Evolutionary conservation across 495 filamentous ascomycete genomes (phyloP).

Genomic region (Aspergillus sclerotioniger): DNA sequence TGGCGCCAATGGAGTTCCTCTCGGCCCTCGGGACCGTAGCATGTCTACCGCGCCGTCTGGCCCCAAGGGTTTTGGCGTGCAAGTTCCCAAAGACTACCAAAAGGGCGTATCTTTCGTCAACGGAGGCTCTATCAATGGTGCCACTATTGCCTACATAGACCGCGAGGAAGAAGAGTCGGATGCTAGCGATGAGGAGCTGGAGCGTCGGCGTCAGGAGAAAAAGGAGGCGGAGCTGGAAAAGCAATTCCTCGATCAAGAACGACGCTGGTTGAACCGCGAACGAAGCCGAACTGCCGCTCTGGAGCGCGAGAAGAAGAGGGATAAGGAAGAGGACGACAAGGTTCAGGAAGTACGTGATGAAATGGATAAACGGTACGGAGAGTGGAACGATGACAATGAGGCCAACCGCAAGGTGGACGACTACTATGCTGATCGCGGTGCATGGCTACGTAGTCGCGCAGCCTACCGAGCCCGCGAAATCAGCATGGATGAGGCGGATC

Average conservation of each 20-base stretch:
- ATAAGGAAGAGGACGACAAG: conserved; percentile 64
- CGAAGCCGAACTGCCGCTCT: conserved; percentile 77
- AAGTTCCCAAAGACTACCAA: conserved; percentile 75
- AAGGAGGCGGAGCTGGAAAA: conserved; percentile 74
- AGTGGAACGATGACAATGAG: conserved; percentile 90
- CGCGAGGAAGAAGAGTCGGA: conserved; percentile 86
- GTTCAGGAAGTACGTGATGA: conserved; percentile 61
- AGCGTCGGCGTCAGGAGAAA: conserved; percentile 68
- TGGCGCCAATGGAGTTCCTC: conserved; percentile 77
- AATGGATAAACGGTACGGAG: conserved; percentile 67
- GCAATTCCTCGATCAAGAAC: conserved; percentile 78
- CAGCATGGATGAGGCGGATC: conserved; percentile 76
- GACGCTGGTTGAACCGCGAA: conserved; percentile 87
- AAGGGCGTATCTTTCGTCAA: conserved; percentile 87
- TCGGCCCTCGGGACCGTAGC: conserved; percentile 73
- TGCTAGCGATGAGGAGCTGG: conserved; percentile 82
- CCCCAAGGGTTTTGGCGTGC: conserved; percentile 67
- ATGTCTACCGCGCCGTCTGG: conserved; percentile 78
- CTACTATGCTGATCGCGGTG: conserved; percentile 81
- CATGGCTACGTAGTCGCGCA: conserved; percentile 81
- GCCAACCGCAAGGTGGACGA: conserved; percentile 67
- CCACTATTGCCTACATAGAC: conserved; percentile 47
- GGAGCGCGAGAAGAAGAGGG: conserved; percentile 75
- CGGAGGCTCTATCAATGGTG: conserved; percentile 67
- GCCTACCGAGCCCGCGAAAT: conserved; percentile 69